A percentile compares a stretch with the other conserved stretches of the same genome.
Conservation (phyloP, 1,284 basidiomycete genomes). For the Meripilus lineatus region DNA sequence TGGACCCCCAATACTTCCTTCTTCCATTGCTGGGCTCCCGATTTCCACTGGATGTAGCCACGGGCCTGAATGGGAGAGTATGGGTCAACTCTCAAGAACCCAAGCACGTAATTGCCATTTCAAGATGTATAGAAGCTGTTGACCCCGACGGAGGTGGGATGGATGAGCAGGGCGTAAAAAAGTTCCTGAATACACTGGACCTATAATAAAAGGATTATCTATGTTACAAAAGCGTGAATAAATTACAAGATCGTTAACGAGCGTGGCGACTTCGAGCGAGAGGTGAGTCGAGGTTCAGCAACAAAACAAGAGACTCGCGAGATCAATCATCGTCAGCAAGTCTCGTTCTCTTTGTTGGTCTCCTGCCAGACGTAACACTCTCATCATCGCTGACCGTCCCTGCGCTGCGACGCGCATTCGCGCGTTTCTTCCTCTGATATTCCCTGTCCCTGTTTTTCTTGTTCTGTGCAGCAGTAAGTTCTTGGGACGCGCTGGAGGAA, state of each 20-base stretch:
- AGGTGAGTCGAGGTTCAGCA: neutral
- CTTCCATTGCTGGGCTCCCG: slow-evolving; percentile 66
- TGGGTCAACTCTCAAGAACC: slow-evolving; percentile 72
- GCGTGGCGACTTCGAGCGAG: neutral
- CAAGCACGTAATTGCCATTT: slow-evolving; percentile 61
- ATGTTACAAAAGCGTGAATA: slow-evolving; percentile 6
- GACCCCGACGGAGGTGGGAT: slow-evolving; percentile 60
- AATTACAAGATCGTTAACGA: slow-evolving; percentile 2
- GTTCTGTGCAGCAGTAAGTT: slow-evolving; percentile 61
- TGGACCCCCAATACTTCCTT: slow-evolving; percentile 72
- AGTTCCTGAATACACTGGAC: slow-evolving; percentile 52
- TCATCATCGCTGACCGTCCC: slow-evolving; percentile 68
- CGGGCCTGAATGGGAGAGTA: slow-evolving; percentile 78
- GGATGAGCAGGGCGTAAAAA: slow-evolving; percentile 47
- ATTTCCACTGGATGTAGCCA: slow-evolving; percentile 74
- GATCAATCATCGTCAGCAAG: slow-evolving; percentile 49
- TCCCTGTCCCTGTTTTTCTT: slow-evolving; percentile 72
- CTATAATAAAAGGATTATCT: slow-evolving; percentile 30
- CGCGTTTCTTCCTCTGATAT: slow-evolving; percentile 71
- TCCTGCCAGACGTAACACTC: slow-evolving; percentile 44
- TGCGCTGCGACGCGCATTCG: slow-evolving; percentile 48
- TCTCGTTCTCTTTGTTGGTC: slow-evolving; percentile 57
- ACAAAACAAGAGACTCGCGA: too few species aligned
- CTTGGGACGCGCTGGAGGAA: slow-evolving; percentile 66
- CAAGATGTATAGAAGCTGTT: slow-evolving; percentile 67